These are phyloP conservation scores for Abrus pulchellus DNA, from an alignment of 306 rosid genomes.

Conservation along the genomic window DNA sequence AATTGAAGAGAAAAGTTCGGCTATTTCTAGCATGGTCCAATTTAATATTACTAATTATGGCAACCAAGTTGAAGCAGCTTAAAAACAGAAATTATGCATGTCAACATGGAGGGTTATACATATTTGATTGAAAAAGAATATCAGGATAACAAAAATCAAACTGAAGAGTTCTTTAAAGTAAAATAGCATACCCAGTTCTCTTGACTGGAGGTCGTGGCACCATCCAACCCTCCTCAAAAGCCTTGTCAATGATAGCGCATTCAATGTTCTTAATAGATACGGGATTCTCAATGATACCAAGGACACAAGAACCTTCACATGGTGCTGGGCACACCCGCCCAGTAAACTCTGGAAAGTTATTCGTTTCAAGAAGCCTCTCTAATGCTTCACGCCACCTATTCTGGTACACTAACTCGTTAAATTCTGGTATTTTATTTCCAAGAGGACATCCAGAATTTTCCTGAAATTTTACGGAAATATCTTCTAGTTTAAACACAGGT, in stretches of 20 bases:
- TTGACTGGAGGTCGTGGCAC: constrained; percentile 86
- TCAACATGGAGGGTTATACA: constrained; percentile 5
- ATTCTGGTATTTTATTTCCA: constrained; percentile 97
- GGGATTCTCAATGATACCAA: constrained; percentile 82
- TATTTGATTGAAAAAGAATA: constrained; percentile 32
- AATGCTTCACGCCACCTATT: constrained; percentile 98
- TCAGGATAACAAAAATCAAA: constrained; percentile 13
- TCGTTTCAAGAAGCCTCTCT: constrained; percentile 95
- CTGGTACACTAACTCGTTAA: constrained; percentile 93
- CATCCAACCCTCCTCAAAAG: constrained; percentile 99
- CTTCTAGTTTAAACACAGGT: constrained; percentile 19
- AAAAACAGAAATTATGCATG: not conserved
- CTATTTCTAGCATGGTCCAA: not conserved
- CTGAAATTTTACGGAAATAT: constrained; percentile 57
- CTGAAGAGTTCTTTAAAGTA: not conserved
- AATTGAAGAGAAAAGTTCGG: not conserved
- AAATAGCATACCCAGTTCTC: constrained; percentile 81
- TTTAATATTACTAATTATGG: not conserved
- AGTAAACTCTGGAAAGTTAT: constrained; percentile 98
- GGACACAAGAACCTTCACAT: constrained; percentile 97
- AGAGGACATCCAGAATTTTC: constrained; percentile 98
- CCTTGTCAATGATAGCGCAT: constrained; percentile 98
- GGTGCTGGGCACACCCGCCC: constrained; percentile 99
- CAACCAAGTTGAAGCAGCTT: constrained; percentile 11
- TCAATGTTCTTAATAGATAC: constrained; percentile 94